Conservation (phyloP, 2,329 filamentous ascomycete genomes). For the Colletotrichum nymphaeae region DNA sequence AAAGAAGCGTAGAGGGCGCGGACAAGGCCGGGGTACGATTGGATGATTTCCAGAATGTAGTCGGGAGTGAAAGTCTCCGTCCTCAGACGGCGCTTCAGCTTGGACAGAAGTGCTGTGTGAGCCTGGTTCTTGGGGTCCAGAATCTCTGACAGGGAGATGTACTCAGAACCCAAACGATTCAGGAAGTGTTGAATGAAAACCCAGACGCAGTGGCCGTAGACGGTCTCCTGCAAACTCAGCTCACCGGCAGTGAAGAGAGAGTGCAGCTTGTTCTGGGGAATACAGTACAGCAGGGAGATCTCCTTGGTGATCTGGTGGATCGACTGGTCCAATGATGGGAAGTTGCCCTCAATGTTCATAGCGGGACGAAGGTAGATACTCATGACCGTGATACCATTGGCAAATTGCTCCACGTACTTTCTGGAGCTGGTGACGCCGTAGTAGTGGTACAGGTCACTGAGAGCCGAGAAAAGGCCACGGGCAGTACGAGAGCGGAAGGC, state of each 20-base stretch:
- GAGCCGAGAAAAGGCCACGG: constrained; percentile 90
- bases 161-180: constrained; percentile 93
- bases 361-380: constrained; percentile 91
- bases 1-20: constrained; percentile 92
- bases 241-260: constrained; percentile 85
- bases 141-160: constrained; percentile 84
- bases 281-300: constrained; percentile 94
- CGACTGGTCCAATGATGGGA: constrained; percentile 88
- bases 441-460: constrained; percentile 98
- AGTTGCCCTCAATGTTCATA: constrained; percentile 64
- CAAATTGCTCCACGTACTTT: constrained; percentile 99
- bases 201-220: constrained; percentile 97
- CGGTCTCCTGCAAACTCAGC: constrained; percentile 93
- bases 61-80: constrained; percentile 98
- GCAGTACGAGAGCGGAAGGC: constrained; percentile 95
- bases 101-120: constrained; percentile 50
- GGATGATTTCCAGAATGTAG: constrained; percentile 98
- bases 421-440: constrained; percentile 95
- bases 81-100: constrained; percentile 93
- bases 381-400: constrained; percentile 97
- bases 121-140: constrained; percentile 77
- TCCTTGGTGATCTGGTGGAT: constrained; percentile 99
- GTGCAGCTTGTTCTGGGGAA: constrained; percentile 97
- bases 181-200: constrained; percentile 98
- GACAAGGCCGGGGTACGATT: constrained; percentile 87